phyloP scores from a whole-genome alignment of 768 basidiomycete species.

The Cubamyces lactineus region DNA sequence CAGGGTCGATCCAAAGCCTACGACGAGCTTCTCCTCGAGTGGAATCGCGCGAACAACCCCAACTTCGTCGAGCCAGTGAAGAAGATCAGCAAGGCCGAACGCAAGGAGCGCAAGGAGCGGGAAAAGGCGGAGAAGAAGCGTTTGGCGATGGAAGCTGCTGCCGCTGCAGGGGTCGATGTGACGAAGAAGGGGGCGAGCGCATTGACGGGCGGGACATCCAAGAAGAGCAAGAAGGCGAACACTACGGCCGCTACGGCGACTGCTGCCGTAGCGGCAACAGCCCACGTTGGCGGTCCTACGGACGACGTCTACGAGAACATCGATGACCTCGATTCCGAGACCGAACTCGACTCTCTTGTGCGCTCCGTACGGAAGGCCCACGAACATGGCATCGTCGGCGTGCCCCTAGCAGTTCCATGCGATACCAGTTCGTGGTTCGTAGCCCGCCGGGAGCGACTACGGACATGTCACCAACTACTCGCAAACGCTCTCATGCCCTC shows the following conservation, averaged over 20 bases:
- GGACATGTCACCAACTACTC: constrained; percentile 41
- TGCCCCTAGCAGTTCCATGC: constrained; percentile 71
- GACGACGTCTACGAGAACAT: constrained; percentile 71
- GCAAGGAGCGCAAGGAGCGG: constrained; percentile 80
- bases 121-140: constrained; percentile 86
- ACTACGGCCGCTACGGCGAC: constrained; percentile 48
- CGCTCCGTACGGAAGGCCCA: constrained; percentile 59
- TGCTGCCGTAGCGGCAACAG: constrained; percentile 42
- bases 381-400: constrained; percentile 59
- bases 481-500: constrained; percentile 36
- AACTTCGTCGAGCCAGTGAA: constrained; percentile 89
- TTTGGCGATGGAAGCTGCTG: constrained; percentile 69
- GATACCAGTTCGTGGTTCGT: constrained; percentile 85
- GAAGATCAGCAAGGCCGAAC: constrained; percentile 83
- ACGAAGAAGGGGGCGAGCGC: constrained; percentile 46
- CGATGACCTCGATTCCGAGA: constrained; percentile 83
- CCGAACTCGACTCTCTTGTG: constrained; percentile 77
- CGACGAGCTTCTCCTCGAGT: constrained; percentile 88
- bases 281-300: constrained; percentile 49
- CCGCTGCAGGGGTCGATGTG: constrained; percentile 55
- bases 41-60: constrained; percentile 87
- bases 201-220: constrained; percentile 39
- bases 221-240: constrained; percentile 68
- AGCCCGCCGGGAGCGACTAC: constrained; percentile 65
- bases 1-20: constrained; percentile 81